A percentile compares a stretch with the other conserved stretches of the same genome.
Conservation (phyloP, 257 asterid species). For the Penstemon newberryi region DNA sequence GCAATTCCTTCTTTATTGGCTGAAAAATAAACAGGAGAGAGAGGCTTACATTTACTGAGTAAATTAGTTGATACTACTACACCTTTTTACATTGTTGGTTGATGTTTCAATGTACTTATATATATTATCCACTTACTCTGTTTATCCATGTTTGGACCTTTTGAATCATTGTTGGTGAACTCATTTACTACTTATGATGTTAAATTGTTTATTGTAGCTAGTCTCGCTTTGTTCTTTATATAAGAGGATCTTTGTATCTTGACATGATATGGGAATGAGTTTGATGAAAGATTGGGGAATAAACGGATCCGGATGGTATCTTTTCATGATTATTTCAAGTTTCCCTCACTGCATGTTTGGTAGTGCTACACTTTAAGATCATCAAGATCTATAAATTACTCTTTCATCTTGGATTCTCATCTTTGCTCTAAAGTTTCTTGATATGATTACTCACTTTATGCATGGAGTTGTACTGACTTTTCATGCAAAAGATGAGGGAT, state of each 20-base stretch:
- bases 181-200: conserved; percentile 22
- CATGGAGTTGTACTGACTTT: conserved; percentile 28
- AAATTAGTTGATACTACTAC: conserved; percentile 30
- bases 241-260: conserved; percentile 1
- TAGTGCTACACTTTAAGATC: background rate
- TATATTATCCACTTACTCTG: conserved; percentile 15
- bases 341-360: background rate
- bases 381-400: conserved; percentile 10
- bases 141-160: conserved; percentile 35
- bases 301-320: conserved; percentile 5
- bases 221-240: conserved; percentile 18
- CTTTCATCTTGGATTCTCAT: background rate
- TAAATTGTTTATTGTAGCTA: conserved; percentile 24
- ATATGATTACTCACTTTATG: conserved; percentile 29
- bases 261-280: conserved; percentile 21
- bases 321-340: conserved; percentile 2
- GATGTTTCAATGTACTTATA: conserved; percentile 32
- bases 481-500: conserved; percentile 28
- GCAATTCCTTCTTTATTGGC: conserved; percentile 80
- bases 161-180: conserved; percentile 26
- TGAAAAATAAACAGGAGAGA: conserved; percentile 29
- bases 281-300: conserved; percentile 22
- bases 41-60: conserved; percentile 24
- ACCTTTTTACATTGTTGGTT: conserved; percentile 36
- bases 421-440: conserved; percentile 9